Base-by-base conservation (phyloP, 2,329 filamentous ascomycete species). In the Colletotrichum sp. region DNA sequence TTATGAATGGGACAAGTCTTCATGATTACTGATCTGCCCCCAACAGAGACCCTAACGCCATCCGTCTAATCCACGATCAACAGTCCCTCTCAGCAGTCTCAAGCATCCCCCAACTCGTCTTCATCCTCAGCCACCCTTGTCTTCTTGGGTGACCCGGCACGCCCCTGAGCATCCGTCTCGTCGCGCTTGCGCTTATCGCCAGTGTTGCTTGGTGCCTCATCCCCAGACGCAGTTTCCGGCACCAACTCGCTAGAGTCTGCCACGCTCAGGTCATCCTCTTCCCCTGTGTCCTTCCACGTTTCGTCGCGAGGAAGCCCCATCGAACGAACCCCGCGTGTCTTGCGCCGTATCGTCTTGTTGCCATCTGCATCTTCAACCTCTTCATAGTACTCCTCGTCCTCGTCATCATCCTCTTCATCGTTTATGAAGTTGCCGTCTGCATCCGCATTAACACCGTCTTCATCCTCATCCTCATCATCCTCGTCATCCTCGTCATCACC, bases 391-490 rank as follows among this genome's bases (percentile, higher is more conserved):
- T 18, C 68, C 18, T 60, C 68, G 5, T 48, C 57, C 24, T 66
- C 30, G 26, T 32, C 83, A 16, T 83, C 80, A 1, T 74, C 75
- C 21, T 67, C 77, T 6, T 77, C 75, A 24, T 82, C 81, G 0
- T 81, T 81, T 7, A 16, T 43, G 13, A 82, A 75, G 21, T 43
- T 81, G 18, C 32, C 52, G 9, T 68, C 68, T 60, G 57, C 61
- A 43, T 77, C 12, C 66, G 73, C 24, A 26, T 83, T 81, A 7
- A 83, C 80, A 6, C 79, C 80, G 13, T n/a, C 28, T 16, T 34
- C 59, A n/a, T 55, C 34, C 24, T 63, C 26, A 34, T 34, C 59
- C n/a, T 65, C 64, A 30, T 69, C 28, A 26, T 16, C 72, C 8
- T 61, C 57, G 9, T 26, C 63, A 7, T 26, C 68, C 7, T 36